Conservation (phyloP, 2,329 filamentous ascomycete genomes). For the Mycosphaerella arachidis region DNA sequence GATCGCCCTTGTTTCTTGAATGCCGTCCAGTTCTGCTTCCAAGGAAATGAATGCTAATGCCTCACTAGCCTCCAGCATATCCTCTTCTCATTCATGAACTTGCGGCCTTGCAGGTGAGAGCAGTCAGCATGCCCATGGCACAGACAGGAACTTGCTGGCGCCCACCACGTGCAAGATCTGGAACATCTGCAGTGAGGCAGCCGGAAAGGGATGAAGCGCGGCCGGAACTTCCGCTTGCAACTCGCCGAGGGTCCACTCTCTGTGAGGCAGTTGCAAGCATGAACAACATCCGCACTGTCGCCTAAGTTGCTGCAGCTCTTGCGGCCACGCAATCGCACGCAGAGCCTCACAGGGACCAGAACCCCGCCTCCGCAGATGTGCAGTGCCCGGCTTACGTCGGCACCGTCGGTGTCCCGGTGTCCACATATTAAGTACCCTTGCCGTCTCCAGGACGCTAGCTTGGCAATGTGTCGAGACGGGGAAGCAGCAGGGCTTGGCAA, state of each 20-base stretch:
- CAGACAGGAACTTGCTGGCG: background rate
- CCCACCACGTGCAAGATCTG: background rate
- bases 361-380: background rate
- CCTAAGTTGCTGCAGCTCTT: background rate
- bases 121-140: background rate
- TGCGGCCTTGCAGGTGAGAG: background rate
- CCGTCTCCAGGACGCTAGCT: background rate
- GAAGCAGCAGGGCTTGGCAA: too few species aligned
- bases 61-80: background rate
- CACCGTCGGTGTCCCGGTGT: background rate
- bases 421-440: background rate
- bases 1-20: background rate
- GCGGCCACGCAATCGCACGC: background rate
- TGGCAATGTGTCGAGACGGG: background rate
- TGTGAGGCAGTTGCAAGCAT: background rate
- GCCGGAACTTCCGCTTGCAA: background rate
- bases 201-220: background rate
- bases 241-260: background rate
- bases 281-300: background rate
- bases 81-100: background rate
- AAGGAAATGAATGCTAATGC: background rate
- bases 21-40: background rate
- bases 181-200: background rate
- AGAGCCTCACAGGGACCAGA: background rate
- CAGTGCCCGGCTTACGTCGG: background rate